Conservation (phyloP, 768 basidiomycete species). For the Pleurotus eryngii region DNA sequence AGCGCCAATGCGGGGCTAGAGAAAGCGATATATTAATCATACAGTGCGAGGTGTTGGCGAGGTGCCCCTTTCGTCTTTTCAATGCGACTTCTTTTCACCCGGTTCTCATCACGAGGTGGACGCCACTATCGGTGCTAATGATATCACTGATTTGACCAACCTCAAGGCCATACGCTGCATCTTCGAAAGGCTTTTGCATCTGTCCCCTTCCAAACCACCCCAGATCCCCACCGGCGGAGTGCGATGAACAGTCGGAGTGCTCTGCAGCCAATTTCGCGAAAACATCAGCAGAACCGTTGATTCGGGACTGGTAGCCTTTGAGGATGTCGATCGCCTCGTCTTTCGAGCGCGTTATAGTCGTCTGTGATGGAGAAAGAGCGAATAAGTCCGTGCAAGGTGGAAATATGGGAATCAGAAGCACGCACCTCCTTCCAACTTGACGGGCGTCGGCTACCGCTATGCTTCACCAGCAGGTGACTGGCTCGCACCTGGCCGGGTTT, state of each 20-base stretch:
- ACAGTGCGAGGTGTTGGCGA: not conserved
- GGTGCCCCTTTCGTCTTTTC: not conserved
- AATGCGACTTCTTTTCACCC: constrained; percentile 37
- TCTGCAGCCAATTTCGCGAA: constrained; percentile 74
- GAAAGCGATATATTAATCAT: not conserved
- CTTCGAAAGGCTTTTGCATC: constrained; percentile 99
- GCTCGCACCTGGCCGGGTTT: constrained; percentile 70
- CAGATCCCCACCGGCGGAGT: constrained; percentile 79
- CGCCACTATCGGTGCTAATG: constrained; percentile 89
- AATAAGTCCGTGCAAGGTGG: too few species aligned
- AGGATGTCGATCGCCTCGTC: constrained; percentile 88
- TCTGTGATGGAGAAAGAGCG: constrained; percentile 30
- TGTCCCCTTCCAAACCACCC: constrained; percentile 81
- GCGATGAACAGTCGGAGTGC: constrained; percentile 90
- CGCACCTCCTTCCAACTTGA: constrained; percentile 81
- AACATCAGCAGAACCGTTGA: constrained; percentile 51
- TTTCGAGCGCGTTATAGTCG: constrained; percentile 79
- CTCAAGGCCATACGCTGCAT: constrained; percentile 70
- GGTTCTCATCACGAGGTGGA: constrained; percentile 90
- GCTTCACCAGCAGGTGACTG: constrained; percentile 95
- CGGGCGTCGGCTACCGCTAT: constrained; percentile 72
- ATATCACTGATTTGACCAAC: constrained; percentile 78
- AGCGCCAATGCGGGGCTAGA: too few species aligned
- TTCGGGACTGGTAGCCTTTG: constrained; percentile 56
- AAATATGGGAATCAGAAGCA: not conserved